A percentile compares a stretch with the other conserved stretches of the same genome.
Conservation (phyloP, 2,329 filamentous ascomycete genomes). For the Fusarium sulawesiense region DNA sequence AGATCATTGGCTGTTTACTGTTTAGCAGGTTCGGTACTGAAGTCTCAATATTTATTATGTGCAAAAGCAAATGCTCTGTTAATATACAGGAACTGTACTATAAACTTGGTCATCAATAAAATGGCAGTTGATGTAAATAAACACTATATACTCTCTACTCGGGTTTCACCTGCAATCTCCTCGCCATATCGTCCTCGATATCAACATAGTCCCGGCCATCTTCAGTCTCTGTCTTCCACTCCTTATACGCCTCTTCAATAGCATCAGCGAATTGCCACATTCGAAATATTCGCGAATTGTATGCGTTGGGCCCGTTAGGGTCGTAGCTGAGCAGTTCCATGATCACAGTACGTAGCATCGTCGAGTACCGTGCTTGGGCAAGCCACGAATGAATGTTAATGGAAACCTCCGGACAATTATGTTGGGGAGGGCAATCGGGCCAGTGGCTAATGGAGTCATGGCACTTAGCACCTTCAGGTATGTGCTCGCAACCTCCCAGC, state of each 20-base stretch:
- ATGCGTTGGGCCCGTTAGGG: conserved; percentile 15
- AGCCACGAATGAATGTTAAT: conserved; percentile 50
- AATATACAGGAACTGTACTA: neutral
- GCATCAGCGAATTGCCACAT: conserved; percentile 20
- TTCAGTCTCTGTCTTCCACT: conserved; percentile 48
- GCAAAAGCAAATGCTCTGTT: neutral
- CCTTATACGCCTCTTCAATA: conserved; percentile 44
- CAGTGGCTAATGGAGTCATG: conserved; percentile 11
- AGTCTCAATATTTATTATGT: neutral
- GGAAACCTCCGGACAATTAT: conserved; percentile 36
- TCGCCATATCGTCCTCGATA: conserved; percentile 45
- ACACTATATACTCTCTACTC: neutral
- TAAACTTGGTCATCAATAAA: neutral
- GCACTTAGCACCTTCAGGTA: conserved; percentile 14
- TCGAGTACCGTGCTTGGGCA: conserved; percentile 45
- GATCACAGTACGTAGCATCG: conserved; percentile 40
- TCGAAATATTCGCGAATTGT: neutral
- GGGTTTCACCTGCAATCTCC: neutral
- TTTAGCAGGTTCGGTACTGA: neutral
- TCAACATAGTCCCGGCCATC: conserved; percentile 51
- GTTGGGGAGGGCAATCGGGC: conserved; percentile 27
- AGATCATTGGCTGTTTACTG: conserved; percentile 43
- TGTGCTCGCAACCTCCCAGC: conserved; percentile 40
- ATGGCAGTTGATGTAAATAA: neutral
- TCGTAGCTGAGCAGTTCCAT: conserved; percentile 43